Evolutionary conservation across 2,329 filamentous ascomycete species (phyloP), one percentile per base, ranked within the genome.

Genomic region (Monosporascus sp.): DNA sequence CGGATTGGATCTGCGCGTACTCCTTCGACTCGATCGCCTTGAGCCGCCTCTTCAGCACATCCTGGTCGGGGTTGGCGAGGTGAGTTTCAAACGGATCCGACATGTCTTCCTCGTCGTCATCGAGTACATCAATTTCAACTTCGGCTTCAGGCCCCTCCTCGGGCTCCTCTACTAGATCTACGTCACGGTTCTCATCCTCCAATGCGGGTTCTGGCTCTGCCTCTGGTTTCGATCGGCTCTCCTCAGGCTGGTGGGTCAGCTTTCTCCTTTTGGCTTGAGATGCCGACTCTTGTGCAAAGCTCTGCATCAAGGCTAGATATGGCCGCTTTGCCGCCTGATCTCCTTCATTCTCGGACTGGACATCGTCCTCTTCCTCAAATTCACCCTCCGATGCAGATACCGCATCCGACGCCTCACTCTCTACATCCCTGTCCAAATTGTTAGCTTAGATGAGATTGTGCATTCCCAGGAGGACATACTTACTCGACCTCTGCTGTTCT

Each of bases 1-100:
- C 64, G 1, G 69, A 63, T 56, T 81, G 78, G 49, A 75, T 75
- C 5, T 73, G 76, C 3, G 72, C 63, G 78, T 82, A 87, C 24
- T 78, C 69, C 15, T 74, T 74, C 6, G 74, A 70, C 55, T 81
- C 71, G 26, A 80, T 70, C 0, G 76, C 74, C 51, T 75, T 72
- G 7, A 87, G 63, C n/a, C 74, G 80, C 60, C 73, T 72, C 2
- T 78, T 72, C 7, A 91, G 72, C 43, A 79, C 70, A 6, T 78
- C 76, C 48, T 88, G 81, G 46, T 92, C 80, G 0, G 85, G 83
- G 43, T 78, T 78, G 37, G 84, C 82, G 67, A 95, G 96, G 70
- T 97, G 93, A 7, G 76, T 72, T 58, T 94, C 88, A 64, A 95
- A 97, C 0, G 90, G 87, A 68, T 96, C 89, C 6, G 69, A 66